Conservation (phyloP, 352 stramenopile species). For the Phytophthora hybrid region DNA sequence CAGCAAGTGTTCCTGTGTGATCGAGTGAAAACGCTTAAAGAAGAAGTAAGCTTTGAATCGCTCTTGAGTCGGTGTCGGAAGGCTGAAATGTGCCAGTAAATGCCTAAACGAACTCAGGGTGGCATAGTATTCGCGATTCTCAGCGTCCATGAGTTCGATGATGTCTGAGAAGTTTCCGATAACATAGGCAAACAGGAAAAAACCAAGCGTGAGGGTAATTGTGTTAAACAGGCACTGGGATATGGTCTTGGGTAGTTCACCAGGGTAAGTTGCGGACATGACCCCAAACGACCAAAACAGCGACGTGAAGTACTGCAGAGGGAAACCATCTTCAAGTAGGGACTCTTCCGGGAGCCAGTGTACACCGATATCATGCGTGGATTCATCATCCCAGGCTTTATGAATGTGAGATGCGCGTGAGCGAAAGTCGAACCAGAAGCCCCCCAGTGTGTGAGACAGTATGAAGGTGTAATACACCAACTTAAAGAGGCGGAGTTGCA, state of each 20-base stretch:
- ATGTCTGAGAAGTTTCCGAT: constrained; percentile 78
- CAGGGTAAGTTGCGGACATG: constrained; percentile 66
- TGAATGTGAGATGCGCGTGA: constrained; percentile 38
- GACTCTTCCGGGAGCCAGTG: constrained; percentile 47
- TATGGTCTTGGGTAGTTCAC: constrained; percentile 60
- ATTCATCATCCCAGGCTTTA: background rate
- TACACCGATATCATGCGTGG: constrained; percentile 5
- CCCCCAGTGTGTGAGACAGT: constrained; percentile 62
- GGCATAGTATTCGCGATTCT: constrained; percentile 72
- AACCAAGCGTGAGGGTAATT: constrained; percentile 65
- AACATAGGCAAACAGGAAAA: constrained; percentile 81
- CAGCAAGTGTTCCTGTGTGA: constrained; percentile 74
- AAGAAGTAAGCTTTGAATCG: constrained; percentile 77
- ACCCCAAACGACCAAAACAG: constrained; percentile 77
- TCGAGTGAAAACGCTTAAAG: constrained; percentile 78
- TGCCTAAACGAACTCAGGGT: constrained; percentile 64
- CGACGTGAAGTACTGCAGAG: constrained; percentile 66
- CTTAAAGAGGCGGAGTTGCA: constrained; percentile 75
- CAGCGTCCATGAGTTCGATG: constrained; percentile 72
- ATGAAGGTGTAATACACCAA: constrained; percentile 82
- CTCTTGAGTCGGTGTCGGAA: constrained; percentile 51
- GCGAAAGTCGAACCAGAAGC: constrained; percentile 70
- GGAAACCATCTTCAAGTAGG: constrained; percentile 36
- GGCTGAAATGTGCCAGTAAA: constrained; percentile 61
- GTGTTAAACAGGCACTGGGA: constrained; percentile 64